Conservation (phyloP, 805 yeast genomes). For the Saccharomycopsis fodiens region DNA sequence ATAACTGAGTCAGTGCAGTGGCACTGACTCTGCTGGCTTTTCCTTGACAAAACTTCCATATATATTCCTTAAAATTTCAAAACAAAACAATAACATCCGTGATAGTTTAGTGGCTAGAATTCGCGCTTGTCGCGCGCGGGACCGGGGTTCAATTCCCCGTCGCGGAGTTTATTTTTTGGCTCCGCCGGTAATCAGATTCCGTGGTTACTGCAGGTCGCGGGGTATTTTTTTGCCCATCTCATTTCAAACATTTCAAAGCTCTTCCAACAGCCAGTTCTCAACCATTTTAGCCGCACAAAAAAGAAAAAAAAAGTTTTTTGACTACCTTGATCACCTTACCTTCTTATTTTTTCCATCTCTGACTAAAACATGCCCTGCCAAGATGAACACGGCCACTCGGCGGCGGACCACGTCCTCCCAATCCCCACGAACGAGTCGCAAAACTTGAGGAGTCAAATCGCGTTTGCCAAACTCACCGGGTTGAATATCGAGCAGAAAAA, state of each 20-base stretch:
- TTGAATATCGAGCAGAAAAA: slow-evolving; percentile 51
- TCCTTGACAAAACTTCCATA: too few species aligned
- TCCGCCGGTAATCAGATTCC: not conserved
- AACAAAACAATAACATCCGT: slow-evolving; percentile 22
- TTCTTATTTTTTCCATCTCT: not conserved
- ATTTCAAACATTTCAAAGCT: too few species aligned
- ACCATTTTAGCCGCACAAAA: too few species aligned
- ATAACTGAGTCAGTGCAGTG: too few species aligned
- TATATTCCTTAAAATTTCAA: too few species aligned
- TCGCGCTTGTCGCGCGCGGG: slow-evolving; percentile 29
- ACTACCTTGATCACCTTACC: not conserved
- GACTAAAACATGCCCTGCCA: slow-evolving; percentile 25
- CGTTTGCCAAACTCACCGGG: slow-evolving; percentile 50
- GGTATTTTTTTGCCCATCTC: too few species aligned
- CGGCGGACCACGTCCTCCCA: slow-evolving; percentile 42
- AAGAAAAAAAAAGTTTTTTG: not conserved
- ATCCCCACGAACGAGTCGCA: slow-evolving; percentile 65
- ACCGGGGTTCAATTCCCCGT: slow-evolving; percentile 23
- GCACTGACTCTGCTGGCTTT: too few species aligned
- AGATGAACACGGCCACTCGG: slow-evolving; percentile 28
- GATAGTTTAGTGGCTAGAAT: slow-evolving; percentile 34
- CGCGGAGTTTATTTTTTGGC: slow-evolving; percentile 20
- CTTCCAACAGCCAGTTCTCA: too few species aligned
- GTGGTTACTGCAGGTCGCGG: not conserved
- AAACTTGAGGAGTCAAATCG: slow-evolving; percentile 55